Evolutionary conservation across 192 early-diverging fungal genomes (phyloP), one percentile per base, ranked within the genome.

Genomic region (Jimgerdemannia flammicorona): DNA sequence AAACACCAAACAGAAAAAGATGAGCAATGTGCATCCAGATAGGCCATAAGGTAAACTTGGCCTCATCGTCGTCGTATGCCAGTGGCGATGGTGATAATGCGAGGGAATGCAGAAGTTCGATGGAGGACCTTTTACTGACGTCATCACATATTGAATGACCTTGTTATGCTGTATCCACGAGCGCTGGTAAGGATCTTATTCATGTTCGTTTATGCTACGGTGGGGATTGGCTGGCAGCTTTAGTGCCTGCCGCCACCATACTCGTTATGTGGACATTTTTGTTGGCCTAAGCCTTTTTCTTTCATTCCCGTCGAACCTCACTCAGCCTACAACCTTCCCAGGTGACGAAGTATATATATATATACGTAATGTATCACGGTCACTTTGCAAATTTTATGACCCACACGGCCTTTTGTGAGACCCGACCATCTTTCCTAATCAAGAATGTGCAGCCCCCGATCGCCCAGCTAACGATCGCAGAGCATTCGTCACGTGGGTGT

Each of bases 391-490:
- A 7, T 7, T 4, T 54, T 54, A 54, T 54, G 11, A 11, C 49
- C 11, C 11, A 11, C 11, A 54, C 49, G 4, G 49, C 11, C 11
- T 54, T 7, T 11, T 54, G 11, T 7, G 11, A 54, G 11, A 7
- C 11, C 49, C 6, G 11, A 54, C 49, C 11, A 11, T 54, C 49
- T 54, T 54, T 11, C 4, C 11, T 54, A 7, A 7, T 93, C 72
- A 91, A 91, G 83, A 93, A 92, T 74, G 92, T 92, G 67, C 92
- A 93, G 78, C 78, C 64, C 0, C 90, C 92, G 0, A 93, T 92
- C 77, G 89, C 90, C n/a, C 59, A 77, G 4, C 69, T 78, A 64
- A 85, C 90, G 7, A 65, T 93, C 18, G 79, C 74, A 3, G 18
- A 80, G 1, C 84, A 82, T 76, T 90, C 74, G 80, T 93, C n/a